Evolutionary conservation across 352 stramenopile genomes (phyloP), one percentile per base, ranked within the genome.

Genomic region (Phytopythium sindhum): DNA sequence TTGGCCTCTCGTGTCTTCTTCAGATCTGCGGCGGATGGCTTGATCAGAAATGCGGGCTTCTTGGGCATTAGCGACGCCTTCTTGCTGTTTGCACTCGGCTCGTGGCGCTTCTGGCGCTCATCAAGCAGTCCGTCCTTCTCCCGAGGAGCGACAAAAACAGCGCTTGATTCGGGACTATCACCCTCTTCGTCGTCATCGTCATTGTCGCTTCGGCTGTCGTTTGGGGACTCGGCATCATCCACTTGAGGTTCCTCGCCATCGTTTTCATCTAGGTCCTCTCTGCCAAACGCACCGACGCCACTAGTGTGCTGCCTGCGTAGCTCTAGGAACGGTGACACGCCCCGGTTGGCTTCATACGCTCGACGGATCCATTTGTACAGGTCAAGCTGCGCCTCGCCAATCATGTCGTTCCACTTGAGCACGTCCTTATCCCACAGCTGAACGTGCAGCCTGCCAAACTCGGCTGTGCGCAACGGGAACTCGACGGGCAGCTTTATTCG

Each of bases 371-470:
- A 94, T 35, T 87, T 91, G 67, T 92, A 92, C n/a, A 97, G 48
- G 63, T 96, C 84, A 5, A 97, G 42, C 42, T 95, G 80, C 0
- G 84, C 81, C 50, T 97, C 90, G 3, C 87, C 93, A 26, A 97
- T 78, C 24, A 96, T 71, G 61, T 98, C 91, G 59, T 96, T 97
- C 82, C 84, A 97, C 66, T 98, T 97, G 45, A 97, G 65, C 8
- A 98, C 62, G 64, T 98, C 93, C 61, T 96, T 92, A 63, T 98
- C 91, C 93, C 93, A 98, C 11, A 98, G 70, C 64, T 97, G 91
- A 15, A 98, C 67, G 60, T 97, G 86, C 37, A 98, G 78, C 2
- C 94, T 86, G 2, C 80, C 87, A 55, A 97, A 84, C 60, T 98
- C 93, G 0, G 81, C 61, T 5, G 80, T 80, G 2, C 83, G 79